Conservation (phyloP, 2,329 filamentous ascomycete genomes). For the Fusarium sp. region DNA sequence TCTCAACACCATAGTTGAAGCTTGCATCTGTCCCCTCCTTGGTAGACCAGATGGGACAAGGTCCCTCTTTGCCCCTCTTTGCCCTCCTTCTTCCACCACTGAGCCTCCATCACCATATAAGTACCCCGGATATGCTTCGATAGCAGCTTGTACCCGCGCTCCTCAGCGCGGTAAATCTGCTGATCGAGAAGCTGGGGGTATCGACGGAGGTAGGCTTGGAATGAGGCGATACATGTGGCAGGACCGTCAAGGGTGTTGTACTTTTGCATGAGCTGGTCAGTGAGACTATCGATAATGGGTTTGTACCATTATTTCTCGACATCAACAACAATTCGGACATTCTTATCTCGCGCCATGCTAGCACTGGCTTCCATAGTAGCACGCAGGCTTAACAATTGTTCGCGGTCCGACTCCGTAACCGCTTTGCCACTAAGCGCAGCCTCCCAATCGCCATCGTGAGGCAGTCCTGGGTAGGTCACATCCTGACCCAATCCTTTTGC, state of each 20-base stretch:
- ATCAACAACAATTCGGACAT: slow-evolving; percentile 43
- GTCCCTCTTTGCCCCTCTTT: slow-evolving; percentile 19
- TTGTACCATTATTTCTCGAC: slow-evolving; percentile 44
- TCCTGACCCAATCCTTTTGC: slow-evolving; percentile 32
- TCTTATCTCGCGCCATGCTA: slow-evolving; percentile 32
- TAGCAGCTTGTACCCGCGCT: slow-evolving; percentile 41
- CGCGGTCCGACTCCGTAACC: slow-evolving; percentile 30
- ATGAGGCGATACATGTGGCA: slow-evolving; percentile 43
- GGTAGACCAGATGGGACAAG: slow-evolving; percentile 25
- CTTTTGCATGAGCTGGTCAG: slow-evolving; percentile 45
- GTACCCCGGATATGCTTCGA: slow-evolving; percentile 35
- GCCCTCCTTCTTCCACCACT: slow-evolving; percentile 27
- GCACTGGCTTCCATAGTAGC: slow-evolving; percentile 34
- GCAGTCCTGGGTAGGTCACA: slow-evolving; percentile 38
- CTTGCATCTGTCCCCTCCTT: slow-evolving; percentile 27
- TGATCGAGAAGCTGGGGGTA: slow-evolving; percentile 43
- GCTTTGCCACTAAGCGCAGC: slow-evolving; percentile 33
- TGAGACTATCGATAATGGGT: slow-evolving; percentile 39
- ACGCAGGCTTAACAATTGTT: slow-evolving; percentile 26
- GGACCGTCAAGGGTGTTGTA: slow-evolving; percentile 39
- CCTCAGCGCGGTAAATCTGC: slow-evolving; percentile 38
- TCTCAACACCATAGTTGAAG: slow-evolving; percentile 35
- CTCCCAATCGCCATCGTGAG: slow-evolving; percentile 42
- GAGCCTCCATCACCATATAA: slow-evolving; percentile 31
- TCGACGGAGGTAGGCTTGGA: slow-evolving; percentile 41